A percentile compares a stretch with the other conserved stretches of the same genome.
phyloP scores from a whole-genome alignment of 139 green algal species.

The Chlorella sp. region DNA sequence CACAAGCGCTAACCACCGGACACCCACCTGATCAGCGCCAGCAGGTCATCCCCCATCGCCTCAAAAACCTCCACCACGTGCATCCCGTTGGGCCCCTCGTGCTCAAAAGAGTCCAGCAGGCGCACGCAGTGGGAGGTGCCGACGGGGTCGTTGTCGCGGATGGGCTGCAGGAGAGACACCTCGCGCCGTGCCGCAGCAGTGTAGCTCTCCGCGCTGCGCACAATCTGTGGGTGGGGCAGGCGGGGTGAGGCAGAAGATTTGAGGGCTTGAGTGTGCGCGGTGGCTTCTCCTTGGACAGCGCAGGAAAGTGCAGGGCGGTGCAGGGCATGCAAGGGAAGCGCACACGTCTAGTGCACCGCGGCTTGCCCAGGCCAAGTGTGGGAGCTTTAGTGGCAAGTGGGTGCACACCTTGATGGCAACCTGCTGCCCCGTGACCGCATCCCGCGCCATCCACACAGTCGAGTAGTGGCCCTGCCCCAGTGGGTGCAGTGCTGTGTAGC shows the following conservation, averaged over 20 bases:
- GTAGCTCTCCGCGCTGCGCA: conserved; percentile 96
- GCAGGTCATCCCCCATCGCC: conserved; percentile 83
- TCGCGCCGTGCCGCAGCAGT: conserved; percentile 95
- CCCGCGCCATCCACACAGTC: conserved; percentile 96
- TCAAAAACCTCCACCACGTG: conserved; percentile 99
- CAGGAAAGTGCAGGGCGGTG: background rate
- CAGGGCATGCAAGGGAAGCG: background rate
- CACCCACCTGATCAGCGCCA: conserved; percentile 68
- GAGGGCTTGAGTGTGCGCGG: background rate
- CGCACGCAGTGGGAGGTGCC: conserved; percentile 48
- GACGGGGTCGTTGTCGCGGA: conserved; percentile 44
- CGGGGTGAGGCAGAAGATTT: background rate
- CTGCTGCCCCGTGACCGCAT: conserved; percentile 56
- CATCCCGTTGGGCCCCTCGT: conserved; percentile 86
- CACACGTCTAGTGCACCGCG: background rate
- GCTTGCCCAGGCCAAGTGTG: background rate
- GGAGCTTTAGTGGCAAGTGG: background rate
- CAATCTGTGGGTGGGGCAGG: conserved; percentile 33
- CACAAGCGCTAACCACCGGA: background rate
- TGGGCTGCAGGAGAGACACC: conserved; percentile 88
- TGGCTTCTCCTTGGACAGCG: no score
- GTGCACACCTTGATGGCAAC: conserved; percentile 72
- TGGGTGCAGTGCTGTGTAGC: conserved; percentile 92
- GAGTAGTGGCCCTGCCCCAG: conserved; percentile 98
- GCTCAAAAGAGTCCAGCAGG: conserved; percentile 81